Base-by-base conservation (phyloP, 306 rosid genomes). In the Purshia tridentata region DNA sequence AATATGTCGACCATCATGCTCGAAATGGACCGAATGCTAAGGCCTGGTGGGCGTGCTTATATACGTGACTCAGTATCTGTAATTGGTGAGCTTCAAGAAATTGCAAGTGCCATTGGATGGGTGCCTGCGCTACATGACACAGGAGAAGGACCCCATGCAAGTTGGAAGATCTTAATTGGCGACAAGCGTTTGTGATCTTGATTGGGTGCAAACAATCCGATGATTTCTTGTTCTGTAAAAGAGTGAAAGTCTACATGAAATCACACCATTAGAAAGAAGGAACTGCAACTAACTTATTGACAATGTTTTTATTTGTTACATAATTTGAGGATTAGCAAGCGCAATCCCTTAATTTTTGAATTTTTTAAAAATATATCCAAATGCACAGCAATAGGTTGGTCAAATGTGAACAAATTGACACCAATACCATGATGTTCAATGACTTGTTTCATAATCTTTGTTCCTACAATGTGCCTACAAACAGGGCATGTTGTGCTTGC, bases 91-190 rank as follows among this genome's bases (percentile, higher is more conserved):
- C 83, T 91, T 65, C 72, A 85, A 65, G 88, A 84, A 72, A 83
- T 91, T 50, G 92, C 87, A 22, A 76, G 72, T 45, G 94, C 92
- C 69, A 51, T 91, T 73, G 96, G 96, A 61, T 93, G 97, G 97
- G 73, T 78, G 64, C 76, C 57, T 23, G 57, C 77, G 22, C 75
- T 70, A 37, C 80, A 83, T 50, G 91, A 86, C 45, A 88, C 96
- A 4, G 83, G 90, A n/a, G 98, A 94, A 81, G 98, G 97, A 51
- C 97, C 98, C 13, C 86, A 85, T 65, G 86, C 96, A 67, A 91
- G 96, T 62, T 80, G 84, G 91, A 94, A 82, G 89, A 80, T 94
- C 82, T 80, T 94, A 66, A 80, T 89, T 18, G 65, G 86, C 15
- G 96, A 91, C 55, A 93, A 93, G 82, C 81, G 83, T 45, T 79